Evolutionary conservation across 2,329 filamentous ascomycete species (phyloP).

Genomic region (Xylaria sp.): DNA sequence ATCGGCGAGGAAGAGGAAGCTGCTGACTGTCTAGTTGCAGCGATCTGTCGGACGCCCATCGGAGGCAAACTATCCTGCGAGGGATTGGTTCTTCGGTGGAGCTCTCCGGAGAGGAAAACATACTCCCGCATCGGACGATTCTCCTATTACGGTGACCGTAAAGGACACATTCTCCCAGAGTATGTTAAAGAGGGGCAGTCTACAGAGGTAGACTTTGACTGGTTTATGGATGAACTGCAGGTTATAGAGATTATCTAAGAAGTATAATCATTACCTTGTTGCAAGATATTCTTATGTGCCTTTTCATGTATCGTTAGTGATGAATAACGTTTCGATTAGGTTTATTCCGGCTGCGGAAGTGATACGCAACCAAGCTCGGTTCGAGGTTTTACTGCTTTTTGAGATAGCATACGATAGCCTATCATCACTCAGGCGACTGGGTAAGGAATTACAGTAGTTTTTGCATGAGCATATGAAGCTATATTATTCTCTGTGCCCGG

Average conservation of each 20-base stretch:
- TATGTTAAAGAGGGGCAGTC: not conserved
- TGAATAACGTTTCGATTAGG: no score
- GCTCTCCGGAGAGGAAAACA: slow-evolving; percentile 13
- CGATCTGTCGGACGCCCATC: not conserved
- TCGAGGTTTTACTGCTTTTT: no score
- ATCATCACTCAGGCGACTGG: no score
- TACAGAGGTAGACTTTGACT: slow-evolving; percentile 2
- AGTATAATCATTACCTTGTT: not conserved
- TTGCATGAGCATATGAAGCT: no score
- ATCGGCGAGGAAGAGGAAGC: not conserved
- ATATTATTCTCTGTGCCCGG: no score
- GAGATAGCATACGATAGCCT: no score
- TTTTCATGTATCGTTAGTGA: no score
- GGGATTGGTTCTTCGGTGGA: slow-evolving; percentile 14
- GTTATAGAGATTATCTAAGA: slow-evolving; percentile 1
- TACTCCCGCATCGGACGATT: slow-evolving; percentile 15
- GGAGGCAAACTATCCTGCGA: not conserved
- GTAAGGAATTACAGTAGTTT: no score
- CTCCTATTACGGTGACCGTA: slow-evolving; percentile 9
- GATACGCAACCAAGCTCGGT: no score
- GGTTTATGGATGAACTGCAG: not conserved
- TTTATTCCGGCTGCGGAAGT: no score
- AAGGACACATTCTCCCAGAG: not conserved
- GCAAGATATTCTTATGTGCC: no score
- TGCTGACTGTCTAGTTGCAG: not conserved